Conservation (phyloP, 345 rosid genomes). For the Garcia nutans region DNA sequence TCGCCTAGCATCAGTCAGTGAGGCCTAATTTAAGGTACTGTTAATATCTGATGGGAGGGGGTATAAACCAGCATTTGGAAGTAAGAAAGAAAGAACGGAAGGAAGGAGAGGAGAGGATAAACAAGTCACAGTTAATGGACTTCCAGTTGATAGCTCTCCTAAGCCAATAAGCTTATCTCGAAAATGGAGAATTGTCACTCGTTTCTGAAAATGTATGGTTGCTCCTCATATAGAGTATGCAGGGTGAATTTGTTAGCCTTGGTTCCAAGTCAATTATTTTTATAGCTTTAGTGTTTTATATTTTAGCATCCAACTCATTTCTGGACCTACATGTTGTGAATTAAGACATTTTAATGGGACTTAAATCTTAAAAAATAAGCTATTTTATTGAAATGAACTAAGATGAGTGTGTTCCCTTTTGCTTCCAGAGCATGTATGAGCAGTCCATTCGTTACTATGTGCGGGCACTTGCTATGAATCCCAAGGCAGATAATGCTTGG, state of each 20-base stretch:
- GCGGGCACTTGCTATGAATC: conserved; percentile 97
- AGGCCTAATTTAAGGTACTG: not conserved
- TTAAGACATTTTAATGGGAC: not conserved
- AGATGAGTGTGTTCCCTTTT: not conserved
- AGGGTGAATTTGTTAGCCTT: not conserved
- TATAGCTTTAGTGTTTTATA: not conserved
- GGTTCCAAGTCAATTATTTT: not conserved
- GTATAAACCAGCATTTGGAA: too few relatives aligned
- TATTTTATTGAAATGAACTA: not conserved
- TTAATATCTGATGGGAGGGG: too few relatives aligned
- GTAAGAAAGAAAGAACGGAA: too few relatives aligned
- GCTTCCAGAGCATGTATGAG: conserved; percentile 77
- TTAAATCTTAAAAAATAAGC: not conserved
- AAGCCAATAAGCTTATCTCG: not conserved
- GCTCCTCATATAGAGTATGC: not conserved
- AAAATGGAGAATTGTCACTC: not conserved
- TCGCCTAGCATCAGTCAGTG: not conserved
- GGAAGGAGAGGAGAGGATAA: not conserved
- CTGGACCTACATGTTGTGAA: not conserved
- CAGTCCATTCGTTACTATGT: conserved; percentile 91
- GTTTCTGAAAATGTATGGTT: not conserved
- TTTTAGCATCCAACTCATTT: not conserved
- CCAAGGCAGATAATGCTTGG: conserved; percentile 99
- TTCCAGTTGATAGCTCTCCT: not conserved
- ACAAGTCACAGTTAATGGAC: not conserved